Evolutionary conservation across 306 rosid genomes (phyloP), one percentile per base, ranked within the genome.

Genomic region (Malus fusca): DNA sequence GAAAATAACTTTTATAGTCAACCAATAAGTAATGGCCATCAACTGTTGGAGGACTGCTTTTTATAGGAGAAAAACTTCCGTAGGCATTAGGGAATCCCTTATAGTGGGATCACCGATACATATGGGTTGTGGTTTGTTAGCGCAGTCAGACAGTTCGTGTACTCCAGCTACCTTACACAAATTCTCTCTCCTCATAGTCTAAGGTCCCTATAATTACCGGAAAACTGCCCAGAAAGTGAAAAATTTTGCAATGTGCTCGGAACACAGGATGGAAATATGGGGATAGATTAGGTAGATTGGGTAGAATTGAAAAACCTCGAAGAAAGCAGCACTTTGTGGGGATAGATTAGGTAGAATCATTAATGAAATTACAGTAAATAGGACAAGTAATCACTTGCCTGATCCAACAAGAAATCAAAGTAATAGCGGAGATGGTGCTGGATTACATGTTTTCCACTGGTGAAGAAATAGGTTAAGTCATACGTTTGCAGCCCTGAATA

Each of bases 391-490:
- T 37, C 42, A 87, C 80, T 82, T 87, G 85, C 98, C 96, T 95
- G 97, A 84, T 95, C 98, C 68, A 88, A 78, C 14, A 69, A 88
- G 90, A 95, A 83, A 83, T 73, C 84, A 23, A 85, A 84, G 86
- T 84, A 87, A 74, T 66, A 66, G 28, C 84, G 82, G 4, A 86
- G 63, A 23, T 69, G 80, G 60, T 84, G 87, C 25, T 80, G 66
- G 56, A 88, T 3, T 30, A 82, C 28, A 73, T 85, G 85, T 60
- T 84, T 90, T 72, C 84, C 74, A 28, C 88, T 80, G 71, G 78
- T 48, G 58, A 92, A 48, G 72, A 76, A 84, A 67, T 79, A 80
- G 28, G 82, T 52, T 21, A 92, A 44, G 72, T 82, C 91, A 71
- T 48, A 75, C 43, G 84, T 80, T 82, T 95, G 98, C 56, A 88